Evolutionary conservation across 371 early-diverging fungal genomes (phyloP).

Genomic region (Choanephora cucurbitarum): DNA sequence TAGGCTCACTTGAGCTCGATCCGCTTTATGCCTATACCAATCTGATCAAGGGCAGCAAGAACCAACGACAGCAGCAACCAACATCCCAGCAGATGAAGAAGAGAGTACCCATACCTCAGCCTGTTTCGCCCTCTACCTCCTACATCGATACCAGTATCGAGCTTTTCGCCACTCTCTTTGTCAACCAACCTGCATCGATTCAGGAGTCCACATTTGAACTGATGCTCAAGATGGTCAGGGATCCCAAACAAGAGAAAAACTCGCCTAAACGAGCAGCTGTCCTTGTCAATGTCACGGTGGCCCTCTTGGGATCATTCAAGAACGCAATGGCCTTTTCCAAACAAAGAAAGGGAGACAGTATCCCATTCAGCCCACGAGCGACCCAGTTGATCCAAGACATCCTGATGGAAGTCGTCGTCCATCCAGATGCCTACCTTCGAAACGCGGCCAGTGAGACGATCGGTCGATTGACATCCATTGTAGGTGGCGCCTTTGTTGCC

Average conservation of each 20-base stretch:
- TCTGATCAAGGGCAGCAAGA: conserved; percentile 19
- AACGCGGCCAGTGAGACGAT: conserved; percentile 81
- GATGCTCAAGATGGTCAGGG: conserved; percentile 68
- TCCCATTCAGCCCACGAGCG: conserved; percentile 52
- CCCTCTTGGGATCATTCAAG: conserved; percentile 70
- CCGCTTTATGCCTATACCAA: conserved; percentile 59
- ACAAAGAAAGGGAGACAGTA: conserved; percentile 33
- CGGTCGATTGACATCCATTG: conserved; percentile 79
- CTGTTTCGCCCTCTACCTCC: conserved; percentile 42
- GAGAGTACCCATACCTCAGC: conserved; percentile 27
- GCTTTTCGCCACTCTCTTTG: conserved; percentile 75
- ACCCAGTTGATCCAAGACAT: conserved; percentile 57
- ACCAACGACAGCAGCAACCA: background rate
- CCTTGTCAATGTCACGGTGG: conserved; percentile 77
- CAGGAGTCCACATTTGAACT: conserved; percentile 82
- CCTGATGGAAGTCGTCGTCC: conserved; percentile 67
- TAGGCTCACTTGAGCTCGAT: conserved; percentile 65
- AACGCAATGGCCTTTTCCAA: conserved; percentile 50
- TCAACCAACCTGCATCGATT: conserved; percentile 57
- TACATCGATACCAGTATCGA: conserved; percentile 55
- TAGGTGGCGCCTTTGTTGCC: conserved; percentile 76
- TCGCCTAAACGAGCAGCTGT: conserved; percentile 78
- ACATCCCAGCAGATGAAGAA: conserved; percentile 7
- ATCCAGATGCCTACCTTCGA: conserved; percentile 75
- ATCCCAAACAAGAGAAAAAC: conserved; percentile 65